Evolutionary conservation across 352 stramenopile genomes (phyloP).

Genomic region (Phytophthora litchii): DNA sequence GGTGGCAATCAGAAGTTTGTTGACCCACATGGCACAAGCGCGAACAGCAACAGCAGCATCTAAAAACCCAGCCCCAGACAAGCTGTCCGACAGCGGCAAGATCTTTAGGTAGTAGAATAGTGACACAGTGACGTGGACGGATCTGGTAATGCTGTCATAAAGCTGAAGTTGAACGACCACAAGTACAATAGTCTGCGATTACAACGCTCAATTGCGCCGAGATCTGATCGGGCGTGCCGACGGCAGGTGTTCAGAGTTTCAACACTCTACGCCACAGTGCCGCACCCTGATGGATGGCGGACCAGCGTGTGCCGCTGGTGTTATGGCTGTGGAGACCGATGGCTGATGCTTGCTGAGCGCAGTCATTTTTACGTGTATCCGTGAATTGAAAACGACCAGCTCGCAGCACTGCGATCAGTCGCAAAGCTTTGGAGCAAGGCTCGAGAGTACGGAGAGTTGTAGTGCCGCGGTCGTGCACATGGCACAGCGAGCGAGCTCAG

Average conservation of each 20-base stretch:
- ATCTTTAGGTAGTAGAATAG: slow-evolving; percentile 26
- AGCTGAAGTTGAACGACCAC: slow-evolving; percentile 31
- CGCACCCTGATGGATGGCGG: not conserved
- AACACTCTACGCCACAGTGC: slow-evolving; percentile 8
- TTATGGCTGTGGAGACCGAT: slow-evolving; percentile 18
- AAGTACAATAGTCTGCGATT: not conserved
- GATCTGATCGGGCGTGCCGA: slow-evolving; percentile 21
- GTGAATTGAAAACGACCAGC: not conserved
- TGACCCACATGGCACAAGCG: slow-evolving; percentile 3
- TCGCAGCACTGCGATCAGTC: not conserved
- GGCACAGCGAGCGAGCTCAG: slow-evolving; percentile 2
- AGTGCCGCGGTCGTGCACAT: slow-evolving; percentile 14
- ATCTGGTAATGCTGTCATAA: slow-evolving; percentile 34
- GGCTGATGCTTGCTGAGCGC: slow-evolving; percentile 30
- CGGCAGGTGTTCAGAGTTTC: slow-evolving; percentile 7
- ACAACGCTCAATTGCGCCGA: slow-evolving; percentile 13
- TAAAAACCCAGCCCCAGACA: slow-evolving; percentile 7
- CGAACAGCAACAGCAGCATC: slow-evolving; percentile 10
- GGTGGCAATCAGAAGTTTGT: slow-evolving; percentile 5
- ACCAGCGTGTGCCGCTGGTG: slow-evolving; percentile 9
- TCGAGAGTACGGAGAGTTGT: slow-evolving; percentile 29
- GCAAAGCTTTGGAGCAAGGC: not conserved
- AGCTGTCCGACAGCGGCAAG: slow-evolving; percentile 12
- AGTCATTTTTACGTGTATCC: slow-evolving; percentile 29
- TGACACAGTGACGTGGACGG: slow-evolving; percentile 23